A percentile compares a stretch with the other conserved stretches of the same genome.
Evolutionary conservation across 805 yeast genomes (phyloP).

Genomic region (Candida silvicultrix): DNA sequence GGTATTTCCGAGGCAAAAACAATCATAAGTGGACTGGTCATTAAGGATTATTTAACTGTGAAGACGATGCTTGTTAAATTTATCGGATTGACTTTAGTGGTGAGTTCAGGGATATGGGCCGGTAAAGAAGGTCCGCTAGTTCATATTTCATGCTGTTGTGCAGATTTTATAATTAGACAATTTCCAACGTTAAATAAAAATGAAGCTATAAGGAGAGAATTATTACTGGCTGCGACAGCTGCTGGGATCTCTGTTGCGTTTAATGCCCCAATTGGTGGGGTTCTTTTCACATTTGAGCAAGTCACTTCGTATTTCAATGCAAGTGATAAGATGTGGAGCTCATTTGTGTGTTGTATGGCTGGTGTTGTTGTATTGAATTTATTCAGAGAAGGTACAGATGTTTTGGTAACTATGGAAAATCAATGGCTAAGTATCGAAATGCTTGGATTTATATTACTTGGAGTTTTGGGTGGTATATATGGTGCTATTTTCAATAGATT

Average conservation of each 20-base stretch:
- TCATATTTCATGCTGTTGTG: slow-evolving; percentile 64
- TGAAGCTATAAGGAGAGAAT: slow-evolving; percentile 60
- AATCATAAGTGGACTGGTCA: slow-evolving; percentile 58
- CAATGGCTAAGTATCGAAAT: slow-evolving; percentile 72
- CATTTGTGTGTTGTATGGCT: slow-evolving; percentile 73
- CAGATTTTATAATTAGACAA: slow-evolving; percentile 30
- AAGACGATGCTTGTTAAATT: slow-evolving; percentile 50
- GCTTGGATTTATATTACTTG: slow-evolving; percentile 66
- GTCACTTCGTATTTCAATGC: slow-evolving; percentile 58
- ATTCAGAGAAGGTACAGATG: slow-evolving; percentile 41
- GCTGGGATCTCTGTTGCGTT: slow-evolving; percentile 84
- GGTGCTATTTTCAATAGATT: slow-evolving; percentile 49
- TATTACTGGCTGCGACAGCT: slow-evolving; percentile 70
- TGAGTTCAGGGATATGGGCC: slow-evolving; percentile 74
- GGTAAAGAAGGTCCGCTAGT: slow-evolving; percentile 88
- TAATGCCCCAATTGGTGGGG: slow-evolving; percentile 86
- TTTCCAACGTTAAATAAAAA: slow-evolving; percentile 28
- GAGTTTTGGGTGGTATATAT: slow-evolving; percentile 61
- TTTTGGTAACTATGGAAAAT: slow-evolving; percentile 61
- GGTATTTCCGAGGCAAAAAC: slow-evolving; percentile 75
- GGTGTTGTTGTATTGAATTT: slow-evolving; percentile 55
- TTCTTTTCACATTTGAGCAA: slow-evolving; percentile 68
- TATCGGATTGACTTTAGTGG: slow-evolving; percentile 53
- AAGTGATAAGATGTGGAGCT: slow-evolving; percentile 70
- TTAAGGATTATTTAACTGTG: slow-evolving; percentile 44